A percentile compares a stretch with the other conserved stretches of the same genome.
phyloP scores from a whole-genome alignment of 352 stramenopile species.

The Globisporangium cederbergense region DNA sequence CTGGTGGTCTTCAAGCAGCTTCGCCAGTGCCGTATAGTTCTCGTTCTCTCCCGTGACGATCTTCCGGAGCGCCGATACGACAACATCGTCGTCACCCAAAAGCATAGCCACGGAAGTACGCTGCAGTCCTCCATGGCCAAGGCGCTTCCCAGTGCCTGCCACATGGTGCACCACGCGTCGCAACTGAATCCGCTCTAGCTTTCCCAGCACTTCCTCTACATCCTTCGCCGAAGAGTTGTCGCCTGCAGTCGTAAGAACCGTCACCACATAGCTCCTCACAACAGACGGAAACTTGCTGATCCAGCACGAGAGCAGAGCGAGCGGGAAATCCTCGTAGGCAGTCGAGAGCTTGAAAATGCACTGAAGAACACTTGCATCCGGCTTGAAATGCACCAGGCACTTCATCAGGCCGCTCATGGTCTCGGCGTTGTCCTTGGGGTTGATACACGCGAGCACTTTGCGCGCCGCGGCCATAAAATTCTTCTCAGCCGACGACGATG shows the following conservation, averaged over 20 bases:
- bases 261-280: constrained; percentile 56
- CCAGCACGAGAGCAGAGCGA: constrained; percentile 67
- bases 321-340: constrained; percentile 60
- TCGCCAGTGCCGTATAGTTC: constrained; percentile 28
- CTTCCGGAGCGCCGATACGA: constrained; percentile 35
- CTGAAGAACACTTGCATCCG: constrained; percentile 65
- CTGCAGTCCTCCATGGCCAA: neutral
- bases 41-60: constrained; percentile 21
- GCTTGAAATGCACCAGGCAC: constrained; percentile 66
- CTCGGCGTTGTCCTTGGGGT: constrained; percentile 64
- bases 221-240: constrained; percentile 34
- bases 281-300: constrained; percentile 58
- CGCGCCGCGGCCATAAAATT: constrained; percentile 64
- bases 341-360: constrained; percentile 70
- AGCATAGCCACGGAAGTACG: constrained; percentile 24
- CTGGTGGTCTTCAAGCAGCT: constrained; percentile 12
- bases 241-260: constrained; percentile 34
- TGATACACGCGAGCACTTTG: constrained; percentile 75
- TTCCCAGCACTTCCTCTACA: constrained; percentile 49
- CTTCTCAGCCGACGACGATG: constrained; percentile 24
- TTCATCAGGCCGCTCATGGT: constrained; percentile 75
- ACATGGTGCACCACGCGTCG: constrained; percentile 17
- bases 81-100: constrained; percentile 38
- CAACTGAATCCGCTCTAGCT: constrained; percentile 60
- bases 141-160: constrained; percentile 14